phyloP scores from a whole-genome alignment of 108 stramenopile genomes.

The Nitzschia inconspicua region DNA sequence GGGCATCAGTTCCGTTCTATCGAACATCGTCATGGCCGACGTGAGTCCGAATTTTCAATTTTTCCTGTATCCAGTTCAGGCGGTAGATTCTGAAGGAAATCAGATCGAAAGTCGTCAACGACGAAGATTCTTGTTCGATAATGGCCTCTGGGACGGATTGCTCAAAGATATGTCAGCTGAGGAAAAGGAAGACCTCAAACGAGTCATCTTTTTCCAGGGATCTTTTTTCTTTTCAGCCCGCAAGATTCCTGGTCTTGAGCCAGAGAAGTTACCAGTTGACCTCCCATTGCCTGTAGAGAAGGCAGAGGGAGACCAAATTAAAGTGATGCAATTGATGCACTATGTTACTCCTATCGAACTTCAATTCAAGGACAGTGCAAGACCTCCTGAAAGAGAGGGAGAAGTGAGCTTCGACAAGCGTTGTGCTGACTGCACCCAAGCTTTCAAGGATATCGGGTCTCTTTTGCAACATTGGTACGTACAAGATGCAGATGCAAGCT shows the following conservation, averaged over 20 bases:
- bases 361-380: not conserved
- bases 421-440: slow-evolving; percentile 39
- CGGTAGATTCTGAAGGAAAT: slow-evolving; percentile 19
- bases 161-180: slow-evolving; percentile 31
- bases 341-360: slow-evolving; percentile 30
- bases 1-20: slow-evolving; percentile 15
- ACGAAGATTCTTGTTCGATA: slow-evolving; percentile 38
- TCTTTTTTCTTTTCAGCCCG: slow-evolving; percentile 42
- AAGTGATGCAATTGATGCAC: slow-evolving; percentile 20
- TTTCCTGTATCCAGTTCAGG: slow-evolving; percentile 40
- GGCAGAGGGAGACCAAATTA: slow-evolving; percentile 46
- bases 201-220: slow-evolving; percentile 41
- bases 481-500: not conserved
- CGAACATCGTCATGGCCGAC: slow-evolving; percentile 35
- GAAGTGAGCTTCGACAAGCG: slow-evolving; percentile 36
- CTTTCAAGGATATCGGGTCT: slow-evolving; percentile 28
- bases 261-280: slow-evolving; percentile 17
- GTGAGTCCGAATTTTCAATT: slow-evolving; percentile 42
- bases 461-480: slow-evolving; percentile 47
- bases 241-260: slow-evolving; percentile 39
- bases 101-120: slow-evolving; percentile 41
- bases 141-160: slow-evolving; percentile 39
- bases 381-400: not conserved
- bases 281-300: slow-evolving; percentile 16
- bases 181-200: slow-evolving; percentile 21